phyloP scores from a whole-genome alignment of 2,329 filamentous ascomycete species.

The Arthrobotrys musiformis region DNA sequence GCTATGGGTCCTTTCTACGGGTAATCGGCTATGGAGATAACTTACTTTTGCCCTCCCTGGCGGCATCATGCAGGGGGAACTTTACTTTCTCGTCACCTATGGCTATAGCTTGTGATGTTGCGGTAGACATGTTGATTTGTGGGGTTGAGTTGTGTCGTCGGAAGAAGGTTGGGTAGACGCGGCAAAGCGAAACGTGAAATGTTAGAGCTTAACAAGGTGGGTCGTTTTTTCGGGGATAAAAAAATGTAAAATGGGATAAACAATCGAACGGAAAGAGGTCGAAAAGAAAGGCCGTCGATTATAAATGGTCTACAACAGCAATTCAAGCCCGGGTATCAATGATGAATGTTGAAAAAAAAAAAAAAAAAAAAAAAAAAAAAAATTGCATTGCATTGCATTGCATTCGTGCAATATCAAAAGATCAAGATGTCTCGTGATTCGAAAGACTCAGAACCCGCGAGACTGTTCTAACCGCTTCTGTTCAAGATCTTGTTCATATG shows the following conservation, averaged over 20 bases:
- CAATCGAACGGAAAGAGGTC: background rate
- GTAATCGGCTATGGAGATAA: background rate
- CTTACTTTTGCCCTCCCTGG: slow-evolving; percentile 52
- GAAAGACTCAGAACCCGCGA: slow-evolving; percentile 2
- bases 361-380: background rate
- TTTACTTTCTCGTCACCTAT: slow-evolving; percentile 39
- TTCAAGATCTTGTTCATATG: slow-evolving; percentile 90
- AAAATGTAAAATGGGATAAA: background rate
- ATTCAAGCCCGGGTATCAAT: slow-evolving; percentile 35
- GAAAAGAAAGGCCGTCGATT: slow-evolving; percentile 19
- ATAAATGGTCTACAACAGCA: slow-evolving; percentile 35
- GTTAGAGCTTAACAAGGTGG: slow-evolving; percentile 36
- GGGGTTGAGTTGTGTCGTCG: slow-evolving; percentile 45
- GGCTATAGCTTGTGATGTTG: slow-evolving; percentile 14
- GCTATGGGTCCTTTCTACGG: background rate
- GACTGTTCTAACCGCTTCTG: slow-evolving; percentile 63
- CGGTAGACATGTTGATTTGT: slow-evolving; percentile 46
- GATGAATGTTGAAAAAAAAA: background rate
- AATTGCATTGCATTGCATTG: background rate
- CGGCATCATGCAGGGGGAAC: slow-evolving; percentile 51
- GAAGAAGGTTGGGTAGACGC: slow-evolving; percentile 43
- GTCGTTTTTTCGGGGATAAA: background rate
- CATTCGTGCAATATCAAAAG: slow-evolving; percentile 4
- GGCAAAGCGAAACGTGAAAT: slow-evolving; percentile 35
- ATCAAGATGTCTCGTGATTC: slow-evolving; percentile 17